These are phyloP conservation scores for Hanseniaspora hatyaiensis DNA, from an alignment of 805 yeast species.

Conservation along the genomic window DNA sequence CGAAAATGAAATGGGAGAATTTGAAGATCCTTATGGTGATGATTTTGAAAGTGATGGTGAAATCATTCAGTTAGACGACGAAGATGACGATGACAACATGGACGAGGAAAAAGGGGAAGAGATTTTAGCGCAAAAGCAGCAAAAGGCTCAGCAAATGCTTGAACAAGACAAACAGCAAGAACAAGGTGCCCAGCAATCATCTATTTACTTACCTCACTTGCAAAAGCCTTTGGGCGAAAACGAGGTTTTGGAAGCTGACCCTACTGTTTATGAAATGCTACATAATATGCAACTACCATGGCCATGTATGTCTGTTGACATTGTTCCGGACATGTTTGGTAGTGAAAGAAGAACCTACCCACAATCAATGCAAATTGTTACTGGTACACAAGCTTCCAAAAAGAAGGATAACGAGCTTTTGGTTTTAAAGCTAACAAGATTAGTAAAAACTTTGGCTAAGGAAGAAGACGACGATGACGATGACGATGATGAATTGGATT, in stretches of 20 bases:
- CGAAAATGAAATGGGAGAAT: constrained; percentile 61
- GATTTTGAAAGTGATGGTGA: constrained; percentile 89
- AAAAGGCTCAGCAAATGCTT: constrained; percentile 30
- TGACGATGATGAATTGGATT: constrained; percentile 61
- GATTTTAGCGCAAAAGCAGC: constrained; percentile 30
- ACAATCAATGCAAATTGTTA: constrained; percentile 69
- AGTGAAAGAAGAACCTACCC: constrained; percentile 83
- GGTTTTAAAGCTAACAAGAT: constrained; percentile 68
- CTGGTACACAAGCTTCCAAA: constrained; percentile 87
- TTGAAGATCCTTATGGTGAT: constrained; percentile 81
- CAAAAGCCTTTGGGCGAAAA: constrained; percentile 87
- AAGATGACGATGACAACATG: constrained; percentile 37
- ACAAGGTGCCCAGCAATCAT: constrained; percentile 28
- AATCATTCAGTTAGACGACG: constrained; percentile 68
- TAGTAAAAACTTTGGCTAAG: constrained; percentile 75
- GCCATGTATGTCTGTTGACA: constrained; percentile 90
- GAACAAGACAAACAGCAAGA: constrained; percentile 32
- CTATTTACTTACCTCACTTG: constrained; percentile 73
- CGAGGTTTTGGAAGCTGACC: constrained; percentile 93
- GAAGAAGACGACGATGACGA: constrained; percentile 61
- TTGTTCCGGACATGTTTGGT: constrained; percentile 78
- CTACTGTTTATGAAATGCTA: constrained; percentile 88
- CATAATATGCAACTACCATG: constrained; percentile 89
- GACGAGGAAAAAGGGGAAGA: constrained; percentile 30
- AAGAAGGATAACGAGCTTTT: constrained; percentile 81